These are phyloP conservation scores for Durusdinium trenchii DNA, from an alignment of 73 alveolate species.

Conservation along the genomic window DNA sequence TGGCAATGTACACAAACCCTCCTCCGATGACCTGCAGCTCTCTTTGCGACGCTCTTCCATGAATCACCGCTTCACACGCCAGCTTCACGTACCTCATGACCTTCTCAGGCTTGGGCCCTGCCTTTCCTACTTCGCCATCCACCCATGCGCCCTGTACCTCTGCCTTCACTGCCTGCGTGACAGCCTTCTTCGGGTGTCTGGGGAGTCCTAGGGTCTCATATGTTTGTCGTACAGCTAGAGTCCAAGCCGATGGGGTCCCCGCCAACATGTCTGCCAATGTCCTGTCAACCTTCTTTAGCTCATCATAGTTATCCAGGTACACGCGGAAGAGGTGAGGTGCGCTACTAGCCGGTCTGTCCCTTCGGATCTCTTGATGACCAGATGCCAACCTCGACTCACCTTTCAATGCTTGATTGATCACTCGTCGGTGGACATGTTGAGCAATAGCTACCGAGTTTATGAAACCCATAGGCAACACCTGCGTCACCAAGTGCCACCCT, in stretches of 20 bases:
- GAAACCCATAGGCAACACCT: too few relatives aligned
- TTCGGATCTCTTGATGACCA: background rate
- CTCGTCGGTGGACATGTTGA: too few relatives aligned
- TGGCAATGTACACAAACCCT: background rate
- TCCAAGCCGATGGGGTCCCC: background rate
- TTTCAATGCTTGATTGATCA: too few relatives aligned
- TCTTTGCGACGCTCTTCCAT: background rate
- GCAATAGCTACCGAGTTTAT: too few relatives aligned
- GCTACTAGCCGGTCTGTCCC: background rate
- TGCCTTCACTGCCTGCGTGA: background rate
- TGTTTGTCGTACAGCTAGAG: background rate
- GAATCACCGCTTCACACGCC: background rate
- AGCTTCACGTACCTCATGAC: background rate
- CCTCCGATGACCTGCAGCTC: background rate
- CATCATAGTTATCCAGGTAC: background rate
- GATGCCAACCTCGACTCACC: too few relatives aligned
- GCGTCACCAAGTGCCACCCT: too few relatives aligned
- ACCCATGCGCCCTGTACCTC: conserved; percentile 22
- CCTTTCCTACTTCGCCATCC: background rate
- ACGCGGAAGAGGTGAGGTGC: background rate
- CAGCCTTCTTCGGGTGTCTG: background rate
- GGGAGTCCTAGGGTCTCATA: background rate
- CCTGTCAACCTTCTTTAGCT: background rate
- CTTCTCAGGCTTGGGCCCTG: background rate
- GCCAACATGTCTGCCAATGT: background rate